Conservation (phyloP, 2,329 filamentous ascomycete species). For the Botrytis tulipae region DNA sequence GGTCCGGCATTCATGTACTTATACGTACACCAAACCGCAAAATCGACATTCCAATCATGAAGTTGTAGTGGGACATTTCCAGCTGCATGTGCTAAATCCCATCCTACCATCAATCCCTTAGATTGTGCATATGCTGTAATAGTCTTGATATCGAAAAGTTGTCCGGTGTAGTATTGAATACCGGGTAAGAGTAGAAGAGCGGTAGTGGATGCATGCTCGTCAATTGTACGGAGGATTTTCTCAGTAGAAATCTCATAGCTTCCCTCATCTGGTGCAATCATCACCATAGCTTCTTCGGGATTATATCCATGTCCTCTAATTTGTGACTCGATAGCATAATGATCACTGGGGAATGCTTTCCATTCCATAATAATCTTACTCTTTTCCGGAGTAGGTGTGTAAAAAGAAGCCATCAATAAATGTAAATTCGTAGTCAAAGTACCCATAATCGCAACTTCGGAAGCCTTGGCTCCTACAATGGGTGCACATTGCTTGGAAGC, state of each 20-base stretch:
- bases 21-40: constrained; percentile 91
- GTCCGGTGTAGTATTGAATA: constrained; percentile 90
- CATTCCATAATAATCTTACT: constrained; percentile 72
- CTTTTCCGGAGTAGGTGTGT: constrained; percentile 56
- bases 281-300: constrained; percentile 66
- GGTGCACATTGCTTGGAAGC: constrained; percentile 68
- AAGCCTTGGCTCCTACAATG: constrained; percentile 69
- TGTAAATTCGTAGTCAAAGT: constrained; percentile 73
- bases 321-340: constrained; percentile 43
- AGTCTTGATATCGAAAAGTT: constrained; percentile 76
- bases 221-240: constrained; percentile 70
- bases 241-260: constrained; percentile 65
- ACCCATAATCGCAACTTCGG: constrained; percentile 85
- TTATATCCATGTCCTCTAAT: constrained; percentile 39
- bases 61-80: constrained; percentile 78
- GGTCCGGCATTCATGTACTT: constrained; percentile 91
- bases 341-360: constrained; percentile 86
- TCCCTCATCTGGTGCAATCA: constrained; percentile 63
- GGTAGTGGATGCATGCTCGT: constrained; percentile 68
- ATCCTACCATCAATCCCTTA: constrained; percentile 72
- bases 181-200: constrained; percentile 80
- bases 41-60: constrained; percentile 89
- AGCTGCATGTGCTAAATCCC: constrained; percentile 84
- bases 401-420: constrained; percentile 68
- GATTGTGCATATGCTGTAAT: constrained; percentile 77